Base-by-base conservation (phyloP, 1,284 basidiomycete genomes). In the Trichosporon coremiiforme region DNA sequence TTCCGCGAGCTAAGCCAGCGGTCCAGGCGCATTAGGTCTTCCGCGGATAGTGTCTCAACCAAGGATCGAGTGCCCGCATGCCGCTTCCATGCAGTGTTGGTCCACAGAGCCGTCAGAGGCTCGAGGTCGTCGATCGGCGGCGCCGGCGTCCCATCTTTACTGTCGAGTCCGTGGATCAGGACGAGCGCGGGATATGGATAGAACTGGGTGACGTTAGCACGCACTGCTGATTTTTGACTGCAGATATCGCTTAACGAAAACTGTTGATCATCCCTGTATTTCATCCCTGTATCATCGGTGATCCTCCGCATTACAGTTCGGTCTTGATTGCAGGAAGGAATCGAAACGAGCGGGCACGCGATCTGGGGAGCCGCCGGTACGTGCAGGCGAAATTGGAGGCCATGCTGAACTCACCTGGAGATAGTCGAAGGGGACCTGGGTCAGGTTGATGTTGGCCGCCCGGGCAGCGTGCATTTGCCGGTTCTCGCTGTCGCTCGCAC, bases 391-490 rank as follows among this genome's bases (percentile, higher is more conserved):
- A 10, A 7, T 8, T 8, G 33, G 8, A 33, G 8, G 3, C 33
- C n/a, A n/a, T n/a, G n/a, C n/a, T n/a, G n/a, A n/a, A 55, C 53
- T 25, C 53, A 55, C 53, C 8, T 55, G 53, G 22, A 55, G 53
- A 6, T 55, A 55, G 53, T 55, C 53, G 53, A 55, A 55, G 9
- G 53, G 53, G 12, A 55, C 53, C 10, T 55, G 53, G 53, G 53
- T 55, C 25, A 55, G 25, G 53, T 55, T 55, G 25, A 55, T 55
- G 53, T 55, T 55, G 53, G 53, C 53, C 7, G 53, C 53, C 22
- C 53, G 53, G 2, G 22, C 53, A 13, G 53, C 53, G 12, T 55
- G 53, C 53, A 55, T 55, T n/a, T 55, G 53, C 2, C 22, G 53
- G 53, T 55, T 29, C 25, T 55, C 53, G 22, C 22, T 55, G 53